phyloP scores from a whole-genome alignment of 306 rosid species.

The Vachellia collinsii region DNA sequence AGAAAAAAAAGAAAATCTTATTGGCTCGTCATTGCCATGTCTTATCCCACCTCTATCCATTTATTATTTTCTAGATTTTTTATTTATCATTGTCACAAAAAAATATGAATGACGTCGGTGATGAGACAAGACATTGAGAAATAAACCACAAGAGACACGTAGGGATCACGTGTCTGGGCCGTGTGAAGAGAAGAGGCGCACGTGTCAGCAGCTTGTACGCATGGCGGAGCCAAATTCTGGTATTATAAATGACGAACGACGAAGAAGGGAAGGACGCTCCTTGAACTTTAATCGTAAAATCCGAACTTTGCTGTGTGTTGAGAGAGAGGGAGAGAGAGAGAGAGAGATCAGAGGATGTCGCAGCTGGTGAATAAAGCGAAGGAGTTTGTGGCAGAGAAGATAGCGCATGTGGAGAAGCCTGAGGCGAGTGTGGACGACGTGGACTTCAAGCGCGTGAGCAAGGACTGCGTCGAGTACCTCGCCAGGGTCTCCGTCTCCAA shows the following conservation, averaged over 20 bases:
- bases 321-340: background rate
- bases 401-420: conserved; percentile 56
- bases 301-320: no score
- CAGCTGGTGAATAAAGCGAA: conserved; percentile 68
- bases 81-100: no score
- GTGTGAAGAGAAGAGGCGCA: background rate
- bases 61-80: no score
- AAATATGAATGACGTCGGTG: background rate
- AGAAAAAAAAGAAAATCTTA: no score
- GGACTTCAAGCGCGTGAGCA: conserved; percentile 60
- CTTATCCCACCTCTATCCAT: no score
- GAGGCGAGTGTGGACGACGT: conserved; percentile 72
- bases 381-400: conserved; percentile 52
- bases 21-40: no score
- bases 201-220: background rate
- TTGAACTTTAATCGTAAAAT: no score
- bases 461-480: conserved; percentile 52
- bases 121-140: no score
- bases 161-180: conserved; percentile 18
- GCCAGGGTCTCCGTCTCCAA: conserved; percentile 54
- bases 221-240: background rate
- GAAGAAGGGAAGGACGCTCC: background rate
- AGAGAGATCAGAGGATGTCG: conserved; percentile 46
- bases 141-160: conserved; percentile 7
- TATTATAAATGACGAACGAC: background rate